Conservation (phyloP, 2,329 filamentous ascomycete species). For the Aureobasidium sp. region DNA sequence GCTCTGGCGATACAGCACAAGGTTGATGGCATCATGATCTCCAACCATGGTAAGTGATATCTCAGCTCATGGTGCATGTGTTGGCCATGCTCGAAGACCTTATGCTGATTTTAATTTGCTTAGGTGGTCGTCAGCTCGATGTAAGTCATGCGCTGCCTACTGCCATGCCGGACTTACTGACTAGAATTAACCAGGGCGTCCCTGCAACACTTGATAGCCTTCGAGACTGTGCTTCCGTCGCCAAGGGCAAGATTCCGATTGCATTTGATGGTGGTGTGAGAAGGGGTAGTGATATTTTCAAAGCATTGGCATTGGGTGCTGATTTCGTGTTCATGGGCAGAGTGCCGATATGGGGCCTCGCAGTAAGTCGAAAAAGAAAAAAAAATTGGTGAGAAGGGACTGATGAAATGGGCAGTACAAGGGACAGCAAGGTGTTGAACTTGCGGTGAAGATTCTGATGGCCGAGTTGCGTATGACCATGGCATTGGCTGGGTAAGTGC, state of each 20-base stretch:
- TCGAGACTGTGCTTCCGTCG: constrained; percentile 33
- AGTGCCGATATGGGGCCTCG: constrained; percentile 45
- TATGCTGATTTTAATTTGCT: neutral
- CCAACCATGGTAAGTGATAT: constrained; percentile 45
- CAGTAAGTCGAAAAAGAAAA: constrained; percentile 25
- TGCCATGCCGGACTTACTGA: neutral
- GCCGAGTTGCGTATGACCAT: constrained; percentile 17
- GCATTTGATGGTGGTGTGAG: constrained; percentile 56
- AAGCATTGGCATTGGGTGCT: constrained; percentile 48
- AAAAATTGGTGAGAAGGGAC: constrained; percentile 8
- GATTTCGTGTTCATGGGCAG: constrained; percentile 45
- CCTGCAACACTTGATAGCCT: constrained; percentile 47
- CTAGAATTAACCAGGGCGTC: constrained; percentile 29
- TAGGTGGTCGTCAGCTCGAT: constrained; percentile 47
- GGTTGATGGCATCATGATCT: constrained; percentile 41
- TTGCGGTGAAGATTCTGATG: constrained; percentile 17
- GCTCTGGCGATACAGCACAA: constrained; percentile 38
- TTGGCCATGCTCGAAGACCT: neutral
- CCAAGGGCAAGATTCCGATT: constrained; percentile 46
- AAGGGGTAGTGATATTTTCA: constrained; percentile 52
- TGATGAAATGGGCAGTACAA: constrained; percentile 26
- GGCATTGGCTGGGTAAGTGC: constrained; percentile 10
- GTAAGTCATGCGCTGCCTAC: constrained; percentile 19
- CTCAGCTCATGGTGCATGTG: neutral
- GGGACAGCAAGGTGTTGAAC: constrained; percentile 32